Percentiles rank a stretch among this genome's conserved stretches.
phyloP scores from a whole-genome alignment of 1,139 yeast genomes.

The Groenewaldozyma auringiensis region DNA sequence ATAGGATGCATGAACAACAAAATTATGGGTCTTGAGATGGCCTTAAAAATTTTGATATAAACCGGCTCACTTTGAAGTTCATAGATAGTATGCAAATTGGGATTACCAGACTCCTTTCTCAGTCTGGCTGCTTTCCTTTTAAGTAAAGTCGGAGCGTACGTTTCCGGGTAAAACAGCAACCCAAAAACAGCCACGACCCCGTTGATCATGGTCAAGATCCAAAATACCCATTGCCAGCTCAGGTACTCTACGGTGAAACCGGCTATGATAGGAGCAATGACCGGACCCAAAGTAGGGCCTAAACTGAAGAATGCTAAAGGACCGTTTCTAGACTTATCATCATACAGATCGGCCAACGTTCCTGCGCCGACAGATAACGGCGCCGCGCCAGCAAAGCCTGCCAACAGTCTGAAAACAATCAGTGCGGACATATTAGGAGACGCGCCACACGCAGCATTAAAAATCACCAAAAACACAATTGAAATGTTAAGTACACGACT shows the following conservation, averaged over 20 bases:
- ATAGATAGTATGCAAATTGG: slow-evolving; percentile 49
- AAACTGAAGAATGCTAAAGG: slow-evolving; percentile 56
- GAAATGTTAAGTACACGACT: slow-evolving; percentile 44
- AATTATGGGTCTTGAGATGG: slow-evolving; percentile 46
- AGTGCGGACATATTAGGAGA: slow-evolving; percentile 47
- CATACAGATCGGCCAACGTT: slow-evolving; percentile 52
- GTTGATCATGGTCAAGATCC: slow-evolving; percentile 49
- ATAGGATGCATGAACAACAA: slow-evolving; percentile 52
- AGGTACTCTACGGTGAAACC: slow-evolving; percentile 45
- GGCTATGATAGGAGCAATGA: slow-evolving; percentile 50
- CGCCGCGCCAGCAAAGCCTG: slow-evolving; percentile 61
- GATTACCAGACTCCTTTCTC: slow-evolving; percentile 46
- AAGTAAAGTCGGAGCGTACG: slow-evolving; percentile 52
- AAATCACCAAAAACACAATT: slow-evolving; percentile 43
- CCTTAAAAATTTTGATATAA: slow-evolving; percentile 17
- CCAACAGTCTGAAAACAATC: slow-evolving; percentile 50
- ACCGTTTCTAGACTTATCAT: slow-evolving; percentile 43
- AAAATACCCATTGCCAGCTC: slow-evolving; percentile 56
- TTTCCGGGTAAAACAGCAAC: slow-evolving; percentile 42
- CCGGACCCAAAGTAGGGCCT: slow-evolving; percentile 57
- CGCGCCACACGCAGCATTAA: slow-evolving; percentile 54
- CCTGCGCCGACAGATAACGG: slow-evolving; percentile 70
- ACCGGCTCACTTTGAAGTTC: slow-evolving; percentile 35
- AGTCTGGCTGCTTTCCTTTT: slow-evolving; percentile 41
- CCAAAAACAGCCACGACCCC: slow-evolving; percentile 43